Evolutionary conservation across 2,329 filamentous ascomycete genomes (phyloP).

Genomic region (Pseudogymnoascus sp.): DNA sequence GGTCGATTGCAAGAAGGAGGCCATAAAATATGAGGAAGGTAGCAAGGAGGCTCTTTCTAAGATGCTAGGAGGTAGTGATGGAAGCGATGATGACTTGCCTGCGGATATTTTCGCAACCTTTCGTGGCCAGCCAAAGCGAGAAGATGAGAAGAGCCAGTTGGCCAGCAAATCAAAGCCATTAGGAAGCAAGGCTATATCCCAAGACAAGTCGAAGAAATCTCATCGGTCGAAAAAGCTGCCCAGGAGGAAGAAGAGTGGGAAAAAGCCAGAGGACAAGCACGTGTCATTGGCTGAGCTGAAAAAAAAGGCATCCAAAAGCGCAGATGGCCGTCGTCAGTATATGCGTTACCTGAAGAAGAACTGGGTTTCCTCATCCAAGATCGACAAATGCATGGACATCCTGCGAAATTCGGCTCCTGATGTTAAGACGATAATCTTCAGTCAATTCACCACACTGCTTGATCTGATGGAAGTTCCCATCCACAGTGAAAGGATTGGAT

Average conservation of each 20-base stretch:
- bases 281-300: constrained; percentile 58
- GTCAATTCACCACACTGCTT: constrained; percentile 70
- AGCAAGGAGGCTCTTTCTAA: background rate
- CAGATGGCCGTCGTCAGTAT: constrained; percentile 56
- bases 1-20: background rate
- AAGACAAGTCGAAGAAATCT: constrained; percentile 2
- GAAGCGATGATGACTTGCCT: constrained; percentile 2
- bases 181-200: background rate
- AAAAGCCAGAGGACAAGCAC: constrained; percentile 26
- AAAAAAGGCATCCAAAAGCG: constrained; percentile 55
- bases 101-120: background rate
- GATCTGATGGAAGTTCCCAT: constrained; percentile 71
- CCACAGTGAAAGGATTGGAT: constrained; percentile 40
- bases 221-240: constrained; percentile 11
- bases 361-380: constrained; percentile 70
- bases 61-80: background rate
- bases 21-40: background rate
- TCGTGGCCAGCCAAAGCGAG: constrained; percentile 3
- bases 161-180: background rate
- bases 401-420: constrained; percentile 34
- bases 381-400: constrained; percentile 7
- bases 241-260: constrained; percentile 21
- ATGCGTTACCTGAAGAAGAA: constrained; percentile 64
- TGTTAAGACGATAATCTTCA: constrained; percentile 77
- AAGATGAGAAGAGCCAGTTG: background rate